Evolutionary conservation across 202 grass and related monocot species (phyloP), one percentile per base, ranked within the genome.

Genomic region (Elaeis oleifera): DNA sequence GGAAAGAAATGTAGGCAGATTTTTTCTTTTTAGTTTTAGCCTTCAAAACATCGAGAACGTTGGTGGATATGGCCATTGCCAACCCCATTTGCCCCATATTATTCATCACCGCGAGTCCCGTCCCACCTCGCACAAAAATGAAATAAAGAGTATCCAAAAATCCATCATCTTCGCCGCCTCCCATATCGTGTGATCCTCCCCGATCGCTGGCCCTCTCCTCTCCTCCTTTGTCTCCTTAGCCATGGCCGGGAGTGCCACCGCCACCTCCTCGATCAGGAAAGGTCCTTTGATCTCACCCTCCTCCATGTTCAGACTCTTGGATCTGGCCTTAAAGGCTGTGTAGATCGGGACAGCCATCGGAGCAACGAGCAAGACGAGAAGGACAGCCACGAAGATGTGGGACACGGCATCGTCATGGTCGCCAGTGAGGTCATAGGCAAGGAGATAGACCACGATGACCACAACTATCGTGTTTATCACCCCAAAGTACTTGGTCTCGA

Each of bases 151-250:
- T 20, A 20, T 20, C 20, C 20, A 20, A 20, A 20, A 20, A 20
- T 20, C 20, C 20, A 20, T 20, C 20, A 20, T 20, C 25, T 21
- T 68, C 22, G 88, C 51, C 67, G 79, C 77, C 71, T 96, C 74
- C 61, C 61, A 68, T 53, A 96, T 89, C 16, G 87, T 91, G 81
- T 96, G 92, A 48, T 96, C 87, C 49, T 96, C 87, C 6, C 87
- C 84, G 8, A 96, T 81, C 74, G 71, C 67, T 62, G 77, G 84
- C 27, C 53, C 61, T 58, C 57, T 62, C 49, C 66, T 73, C 49
- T 23, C n/a, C 6, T 2, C 32, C 0, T 70, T 61, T 25, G 18
- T 25, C 52, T 54, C 64, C 0, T 20, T 50, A 36, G 24, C 67
- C 50, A 17, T 63, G 5, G 6, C 44, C 20, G 20, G 20, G 20